Conservation (phyloP, 768 basidiomycete species). For the Dendrothele bispora region DNA sequence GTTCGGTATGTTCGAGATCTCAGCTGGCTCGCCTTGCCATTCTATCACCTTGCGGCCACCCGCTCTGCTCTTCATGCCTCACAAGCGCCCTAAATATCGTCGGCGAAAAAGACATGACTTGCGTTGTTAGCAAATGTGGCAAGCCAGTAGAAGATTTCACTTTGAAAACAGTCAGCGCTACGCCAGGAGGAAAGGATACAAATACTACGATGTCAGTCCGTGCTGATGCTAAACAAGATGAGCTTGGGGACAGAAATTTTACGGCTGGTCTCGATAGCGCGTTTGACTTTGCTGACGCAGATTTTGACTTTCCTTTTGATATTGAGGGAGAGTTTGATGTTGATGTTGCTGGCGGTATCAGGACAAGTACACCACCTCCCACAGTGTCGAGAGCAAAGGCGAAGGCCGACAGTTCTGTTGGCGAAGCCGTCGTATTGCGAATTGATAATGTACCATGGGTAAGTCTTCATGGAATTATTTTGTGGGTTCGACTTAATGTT, state of each 20-base stretch:
- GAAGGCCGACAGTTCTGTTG: background rate
- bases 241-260: background rate
- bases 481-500: slow-evolving; percentile 1
- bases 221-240: too few species aligned
- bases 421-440: slow-evolving; percentile 64
- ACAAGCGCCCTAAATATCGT: slow-evolving; percentile 88
- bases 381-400: background rate
- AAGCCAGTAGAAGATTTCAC: background rate
- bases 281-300: background rate
- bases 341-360: slow-evolving; percentile 24
- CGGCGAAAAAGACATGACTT: slow-evolving; percentile 79
- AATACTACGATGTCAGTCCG: too few species aligned
- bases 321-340: slow-evolving; percentile 43
- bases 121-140: background rate
- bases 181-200: too few species aligned
- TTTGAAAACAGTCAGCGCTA: too few species aligned
- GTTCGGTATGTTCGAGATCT: slow-evolving; percentile 58
- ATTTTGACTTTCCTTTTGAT: background rate
- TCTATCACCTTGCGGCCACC: slow-evolving; percentile 73
- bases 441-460: slow-evolving; percentile 93
- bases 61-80: slow-evolving; percentile 77
- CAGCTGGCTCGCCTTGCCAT: slow-evolving; percentile 52
- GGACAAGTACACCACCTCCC: slow-evolving; percentile 43
- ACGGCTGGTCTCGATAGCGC: background rate
- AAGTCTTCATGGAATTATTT: slow-evolving; percentile 18